Evolutionary conservation across 208 protist species (phyloP), one percentile per base, ranked within the genome.

Genomic region (Leishmania arabica): DNA sequence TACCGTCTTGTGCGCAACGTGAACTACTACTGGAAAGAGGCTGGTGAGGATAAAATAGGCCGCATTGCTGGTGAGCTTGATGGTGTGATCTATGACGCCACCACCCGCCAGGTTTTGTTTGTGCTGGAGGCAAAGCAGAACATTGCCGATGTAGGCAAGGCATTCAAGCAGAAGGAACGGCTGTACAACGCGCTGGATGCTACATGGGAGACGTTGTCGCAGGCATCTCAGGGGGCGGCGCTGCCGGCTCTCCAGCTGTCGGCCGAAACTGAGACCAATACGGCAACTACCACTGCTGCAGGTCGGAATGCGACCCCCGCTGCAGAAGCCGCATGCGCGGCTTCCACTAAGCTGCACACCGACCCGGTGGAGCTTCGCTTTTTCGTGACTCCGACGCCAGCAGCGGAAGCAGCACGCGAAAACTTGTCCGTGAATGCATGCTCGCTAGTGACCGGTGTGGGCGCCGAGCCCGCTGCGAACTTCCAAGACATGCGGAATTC

Each of bases 81-180:
- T 49, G 83, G 65, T 3, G 49, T 87, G 1, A 37, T 87, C 13
- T 78, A 51, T n/a, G 83, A 83, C 37, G 78, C 73, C 13, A 42
- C 56, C 0, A 71, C 78, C 1, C 79, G 58, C 11, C 69, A 83
- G 62, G 79, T 79, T 21, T 69, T 84, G 7, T 87, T 87, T 31
- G 9, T 49, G 45, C 34, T 87, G 68, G 83, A 87, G 76, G 68
- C 78, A 64, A 87, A 49, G 9, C 45, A 87, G 83, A 83, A 84
- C 76, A 69, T 81, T 34, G 83, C 74, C 11, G 83, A 81, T 47
- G 3, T 87, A n/a, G 79, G 78, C 71, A 87, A 78, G 27, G 75
- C 83, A 21, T 53, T 45, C 37, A 66, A 42, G 56, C 83, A 87
- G 76, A 82, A 82, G 24, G 71, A 79, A 34, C 71, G 80, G 13